phyloP scores from a whole-genome alignment of 1,284 basidiomycete genomes.

The Naganishia sp. region DNA sequence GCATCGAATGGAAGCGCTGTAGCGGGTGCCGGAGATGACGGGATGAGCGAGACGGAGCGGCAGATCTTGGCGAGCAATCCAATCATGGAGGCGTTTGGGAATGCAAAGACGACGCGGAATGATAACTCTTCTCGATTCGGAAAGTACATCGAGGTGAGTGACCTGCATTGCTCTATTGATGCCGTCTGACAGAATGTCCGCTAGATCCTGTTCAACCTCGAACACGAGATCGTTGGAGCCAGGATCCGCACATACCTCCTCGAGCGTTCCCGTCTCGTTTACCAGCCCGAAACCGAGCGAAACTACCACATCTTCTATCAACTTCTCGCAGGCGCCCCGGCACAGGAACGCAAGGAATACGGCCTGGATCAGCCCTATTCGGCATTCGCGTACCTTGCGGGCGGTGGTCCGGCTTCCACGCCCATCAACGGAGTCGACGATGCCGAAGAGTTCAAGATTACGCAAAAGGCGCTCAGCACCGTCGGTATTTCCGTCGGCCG shows the following conservation, averaged over 20 bases:
- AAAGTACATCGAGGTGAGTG: slow-evolving; percentile 95
- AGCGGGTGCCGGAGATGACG: slow-evolving; percentile 48
- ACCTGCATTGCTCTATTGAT: not conserved
- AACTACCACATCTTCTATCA: slow-evolving; percentile 99
- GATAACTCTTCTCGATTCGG: slow-evolving; percentile 99
- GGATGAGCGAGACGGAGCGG: slow-evolving; percentile 89
- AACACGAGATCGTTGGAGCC: slow-evolving; percentile 95
- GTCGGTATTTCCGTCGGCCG: slow-evolving; percentile 96
- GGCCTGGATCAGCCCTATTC: slow-evolving; percentile 79
- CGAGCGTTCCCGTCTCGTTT: slow-evolving; percentile 95
- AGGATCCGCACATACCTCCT: slow-evolving; percentile 96
- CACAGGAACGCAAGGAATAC: slow-evolving; percentile 92
- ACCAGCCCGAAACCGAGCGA: slow-evolving; percentile 93
- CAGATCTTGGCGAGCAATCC: slow-evolving; percentile 99
- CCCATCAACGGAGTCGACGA: slow-evolving; percentile 92
- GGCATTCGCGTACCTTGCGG: slow-evolving; percentile 90
- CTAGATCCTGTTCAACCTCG: slow-evolving; percentile 92
- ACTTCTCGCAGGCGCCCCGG: slow-evolving; percentile 91
- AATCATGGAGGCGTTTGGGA: slow-evolving; percentile 98
- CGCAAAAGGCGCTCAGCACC: slow-evolving; percentile 91
- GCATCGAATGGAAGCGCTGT: slow-evolving; percentile 20
- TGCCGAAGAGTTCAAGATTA: slow-evolving; percentile 88
- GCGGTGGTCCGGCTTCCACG: slow-evolving; percentile 83
- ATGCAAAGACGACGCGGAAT: slow-evolving; percentile 98
- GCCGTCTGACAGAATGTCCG: not conserved